A percentile compares a stretch with the other conserved stretches of the same genome.
Evolutionary conservation across 78 protist genomes (phyloP).

Genomic region (Dictyostelium capitatum): DNA sequence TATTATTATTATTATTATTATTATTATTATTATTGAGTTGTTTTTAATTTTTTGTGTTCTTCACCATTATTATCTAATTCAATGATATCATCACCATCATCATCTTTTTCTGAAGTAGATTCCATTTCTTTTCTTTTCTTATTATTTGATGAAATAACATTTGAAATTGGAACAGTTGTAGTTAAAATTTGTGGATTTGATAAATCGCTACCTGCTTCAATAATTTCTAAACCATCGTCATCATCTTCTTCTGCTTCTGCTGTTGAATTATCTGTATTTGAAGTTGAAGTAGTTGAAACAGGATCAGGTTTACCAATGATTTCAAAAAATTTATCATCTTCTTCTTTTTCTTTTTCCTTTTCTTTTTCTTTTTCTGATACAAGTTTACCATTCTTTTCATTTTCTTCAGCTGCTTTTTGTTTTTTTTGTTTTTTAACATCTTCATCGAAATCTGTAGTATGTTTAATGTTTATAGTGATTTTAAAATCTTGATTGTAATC

Average conservation of each 20-base stretch:
- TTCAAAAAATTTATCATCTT: slow-evolving; percentile 61
- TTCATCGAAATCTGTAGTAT: slow-evolving; percentile 11
- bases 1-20: too few species aligned
- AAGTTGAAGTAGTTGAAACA: not conserved
- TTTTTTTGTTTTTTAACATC: not conserved
- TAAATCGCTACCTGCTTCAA: not conserved
- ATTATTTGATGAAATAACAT: not conserved
- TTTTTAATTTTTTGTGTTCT: too few species aligned
- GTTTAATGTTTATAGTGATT: slow-evolving; percentile 54
- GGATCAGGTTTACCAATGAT: slow-evolving; percentile 48
- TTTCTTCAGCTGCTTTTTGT: not conserved
- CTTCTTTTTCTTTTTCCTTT: slow-evolving; percentile 18
- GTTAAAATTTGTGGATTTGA: not conserved
- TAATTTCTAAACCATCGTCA: slow-evolving; percentile 40
- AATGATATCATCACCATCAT: not conserved
- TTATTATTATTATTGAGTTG: too few species aligned
- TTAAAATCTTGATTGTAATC: slow-evolving; percentile 70
- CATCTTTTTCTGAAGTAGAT: not conserved
- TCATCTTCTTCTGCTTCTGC: not conserved
- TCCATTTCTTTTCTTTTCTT: slow-evolving; percentile 50
- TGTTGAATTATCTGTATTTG: not conserved
- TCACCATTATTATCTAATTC: too few species aligned
- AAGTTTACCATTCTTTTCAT: slow-evolving; percentile 38
- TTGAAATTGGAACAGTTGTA: not conserved
- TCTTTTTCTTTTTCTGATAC: not conserved